Percentiles rank a stretch among this genome's conserved stretches.
phyloP scores from a whole-genome alignment of 176 grass and related monocot species.

The Zoysia pacifica region DNA sequence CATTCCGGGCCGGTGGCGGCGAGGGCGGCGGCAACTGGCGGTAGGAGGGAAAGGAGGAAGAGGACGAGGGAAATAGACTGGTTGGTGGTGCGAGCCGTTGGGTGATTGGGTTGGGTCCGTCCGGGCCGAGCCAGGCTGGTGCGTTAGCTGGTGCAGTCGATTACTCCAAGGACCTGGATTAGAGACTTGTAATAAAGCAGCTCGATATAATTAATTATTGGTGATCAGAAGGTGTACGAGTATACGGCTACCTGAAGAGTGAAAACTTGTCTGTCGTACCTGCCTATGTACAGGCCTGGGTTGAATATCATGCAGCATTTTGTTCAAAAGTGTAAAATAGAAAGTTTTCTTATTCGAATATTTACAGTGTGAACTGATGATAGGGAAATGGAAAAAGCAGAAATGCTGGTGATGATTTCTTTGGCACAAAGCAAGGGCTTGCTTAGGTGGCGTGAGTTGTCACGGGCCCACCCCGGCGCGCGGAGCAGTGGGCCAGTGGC shows the following conservation, averaged over 20 bases:
- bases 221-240: no score
- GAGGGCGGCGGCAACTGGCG: constrained; percentile 45
- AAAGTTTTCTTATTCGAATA: no score
- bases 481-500: no score
- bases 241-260: background rate
- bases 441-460: background rate
- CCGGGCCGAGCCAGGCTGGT: constrained; percentile 17
- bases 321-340: no score
- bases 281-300: no score
- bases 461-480: background rate
- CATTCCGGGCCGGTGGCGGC: constrained; percentile 29
- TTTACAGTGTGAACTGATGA: no score
- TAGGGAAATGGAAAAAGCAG: background rate
- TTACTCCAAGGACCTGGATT: background rate
- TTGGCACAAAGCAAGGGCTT: background rate
- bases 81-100: constrained; percentile 46
- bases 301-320: background rate
- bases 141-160: background rate
- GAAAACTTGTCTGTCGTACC: background rate
- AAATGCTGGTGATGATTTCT: background rate
- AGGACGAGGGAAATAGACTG: background rate
- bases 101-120: constrained; percentile 10
- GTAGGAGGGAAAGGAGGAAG: background rate
- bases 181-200: no score
- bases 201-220: no score